phyloP scores from a whole-genome alignment of 2,329 filamentous ascomycete species.

The Hirsutella minnesotensis region DNA sequence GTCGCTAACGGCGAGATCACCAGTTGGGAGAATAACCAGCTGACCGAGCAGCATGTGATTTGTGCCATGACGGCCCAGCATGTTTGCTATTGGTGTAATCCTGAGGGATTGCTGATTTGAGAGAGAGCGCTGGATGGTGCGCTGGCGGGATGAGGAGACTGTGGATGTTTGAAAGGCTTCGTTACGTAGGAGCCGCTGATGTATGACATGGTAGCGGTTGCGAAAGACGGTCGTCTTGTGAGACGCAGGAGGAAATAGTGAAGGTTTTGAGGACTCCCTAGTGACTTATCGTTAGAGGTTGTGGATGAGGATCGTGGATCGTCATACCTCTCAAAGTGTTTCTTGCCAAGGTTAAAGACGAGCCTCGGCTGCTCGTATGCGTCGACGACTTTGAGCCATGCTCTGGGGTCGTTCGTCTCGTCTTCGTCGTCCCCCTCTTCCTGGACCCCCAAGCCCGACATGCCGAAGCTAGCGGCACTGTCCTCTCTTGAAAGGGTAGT shows the following conservation, averaged over 20 bases:
- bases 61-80: conserved; percentile 68
- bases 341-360: conserved; percentile 67
- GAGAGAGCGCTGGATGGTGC: conserved; percentile 44
- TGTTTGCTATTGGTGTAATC: conserved; percentile 72
- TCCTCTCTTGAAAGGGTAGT: conserved; percentile 40
- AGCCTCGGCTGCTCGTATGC: conserved; percentile 79
- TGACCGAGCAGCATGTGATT: conserved; percentile 81
- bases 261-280: conserved; percentile 52
- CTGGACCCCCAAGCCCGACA: conserved; percentile 39
- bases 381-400: conserved; percentile 73
- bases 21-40: conserved; percentile 68
- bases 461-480: conserved; percentile 53
- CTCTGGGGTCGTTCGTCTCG: conserved; percentile 53
- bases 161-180: conserved; percentile 82
- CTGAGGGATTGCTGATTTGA: conserved; percentile 64
- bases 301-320: neutral
- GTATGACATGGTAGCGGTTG: conserved; percentile 82
- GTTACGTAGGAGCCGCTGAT: conserved; percentile 84
- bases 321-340: conserved; percentile 71
- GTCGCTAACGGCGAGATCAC: conserved; percentile 73
- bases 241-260: conserved; percentile 61
- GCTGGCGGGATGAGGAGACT: conserved; percentile 47
- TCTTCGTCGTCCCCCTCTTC: conserved; percentile 48
- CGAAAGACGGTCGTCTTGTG: conserved; percentile 81
- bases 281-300: neutral